A percentile compares a stretch with the other conserved stretches of the same genome.
phyloP scores from a whole-genome alignment of 352 stramenopile genomes.

The Globisporangium apiculatum region DNA sequence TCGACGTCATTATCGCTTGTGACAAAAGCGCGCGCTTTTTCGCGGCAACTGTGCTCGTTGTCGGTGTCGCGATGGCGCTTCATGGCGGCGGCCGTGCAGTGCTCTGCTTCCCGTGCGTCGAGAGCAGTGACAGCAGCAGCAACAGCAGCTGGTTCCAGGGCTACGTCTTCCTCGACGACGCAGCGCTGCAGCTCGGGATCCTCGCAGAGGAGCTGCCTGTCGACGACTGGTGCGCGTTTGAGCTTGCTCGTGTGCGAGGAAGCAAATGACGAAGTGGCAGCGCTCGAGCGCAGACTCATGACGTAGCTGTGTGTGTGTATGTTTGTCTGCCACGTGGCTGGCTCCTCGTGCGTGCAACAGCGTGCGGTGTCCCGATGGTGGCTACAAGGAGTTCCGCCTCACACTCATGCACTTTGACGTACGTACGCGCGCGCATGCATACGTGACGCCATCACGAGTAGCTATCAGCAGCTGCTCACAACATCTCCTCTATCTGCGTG shows the following conservation, averaged over 20 bases:
- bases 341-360: constrained; percentile 9
- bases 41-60: background rate
- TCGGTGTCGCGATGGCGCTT: constrained; percentile 15
- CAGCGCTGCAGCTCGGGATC: constrained; percentile 33
- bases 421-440: background rate
- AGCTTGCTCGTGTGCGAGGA: background rate
- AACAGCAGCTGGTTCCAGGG: constrained; percentile 57
- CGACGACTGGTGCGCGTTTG: constrained; percentile 39
- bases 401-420: constrained; percentile 56
- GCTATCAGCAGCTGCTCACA: too few species aligned
- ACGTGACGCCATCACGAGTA: background rate
- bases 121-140: background rate
- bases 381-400: constrained; percentile 55
- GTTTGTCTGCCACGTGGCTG: background rate
- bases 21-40: constrained; percentile 6
- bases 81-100: constrained; percentile 29
- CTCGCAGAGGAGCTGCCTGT: constrained; percentile 56
- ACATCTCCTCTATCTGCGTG: background rate
- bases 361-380: constrained; percentile 53
- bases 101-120: constrained; percentile 42
- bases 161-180: constrained; percentile 36
- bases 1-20: constrained; percentile 7
- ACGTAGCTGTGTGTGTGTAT: background rate
- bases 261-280: background rate
- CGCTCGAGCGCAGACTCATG: background rate